Evolutionary conservation across 2,329 filamentous ascomycete genomes (phyloP).

Genomic region (Coleophoma crateriformis): DNA sequence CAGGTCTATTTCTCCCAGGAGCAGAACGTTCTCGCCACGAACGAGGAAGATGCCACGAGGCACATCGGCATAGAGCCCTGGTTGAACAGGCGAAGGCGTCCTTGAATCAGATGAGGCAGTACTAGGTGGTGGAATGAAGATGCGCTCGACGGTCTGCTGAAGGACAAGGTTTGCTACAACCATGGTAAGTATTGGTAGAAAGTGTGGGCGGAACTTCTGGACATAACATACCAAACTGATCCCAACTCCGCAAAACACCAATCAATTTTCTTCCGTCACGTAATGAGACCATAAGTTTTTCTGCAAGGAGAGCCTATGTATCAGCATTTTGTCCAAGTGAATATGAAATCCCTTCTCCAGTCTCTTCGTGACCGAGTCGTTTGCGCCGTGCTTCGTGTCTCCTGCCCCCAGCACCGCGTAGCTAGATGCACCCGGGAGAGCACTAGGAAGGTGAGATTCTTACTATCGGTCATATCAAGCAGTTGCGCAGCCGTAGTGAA

Average conservation of each 20-base stretch:
- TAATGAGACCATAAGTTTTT: conserved; percentile 89
- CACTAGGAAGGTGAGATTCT: conserved; percentile 28
- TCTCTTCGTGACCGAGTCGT: no score
- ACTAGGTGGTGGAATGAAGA: conserved; percentile 54
- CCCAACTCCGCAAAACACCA: conserved; percentile 90
- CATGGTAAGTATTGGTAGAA: background rate
- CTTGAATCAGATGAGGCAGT: conserved; percentile 20
- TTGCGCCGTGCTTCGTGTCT: background rate
- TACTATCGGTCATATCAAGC: conserved; percentile 95
- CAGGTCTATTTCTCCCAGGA: conserved; percentile 93
- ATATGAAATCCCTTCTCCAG: no score
- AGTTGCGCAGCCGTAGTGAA: conserved; percentile 97
- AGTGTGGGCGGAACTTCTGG: background rate
- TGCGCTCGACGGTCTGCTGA: conserved; percentile 84
- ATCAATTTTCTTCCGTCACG: conserved; percentile 92
- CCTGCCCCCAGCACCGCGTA: background rate
- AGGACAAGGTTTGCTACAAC: conserved; percentile 82
- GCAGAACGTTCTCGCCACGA: conserved; percentile 91
- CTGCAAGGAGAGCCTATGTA: conserved; percentile 38
- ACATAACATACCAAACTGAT: conserved; percentile 78
- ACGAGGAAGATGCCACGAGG: conserved; percentile 85
- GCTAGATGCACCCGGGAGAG: no score
- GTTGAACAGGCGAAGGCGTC: conserved; percentile 25
- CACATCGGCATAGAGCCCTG: conserved; percentile 74
- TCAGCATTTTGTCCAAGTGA: no score